These are phyloP conservation scores for Lecanicillium sp. DNA, from an alignment of 2,329 filamentous ascomycete genomes.

Conservation along the genomic window DNA sequence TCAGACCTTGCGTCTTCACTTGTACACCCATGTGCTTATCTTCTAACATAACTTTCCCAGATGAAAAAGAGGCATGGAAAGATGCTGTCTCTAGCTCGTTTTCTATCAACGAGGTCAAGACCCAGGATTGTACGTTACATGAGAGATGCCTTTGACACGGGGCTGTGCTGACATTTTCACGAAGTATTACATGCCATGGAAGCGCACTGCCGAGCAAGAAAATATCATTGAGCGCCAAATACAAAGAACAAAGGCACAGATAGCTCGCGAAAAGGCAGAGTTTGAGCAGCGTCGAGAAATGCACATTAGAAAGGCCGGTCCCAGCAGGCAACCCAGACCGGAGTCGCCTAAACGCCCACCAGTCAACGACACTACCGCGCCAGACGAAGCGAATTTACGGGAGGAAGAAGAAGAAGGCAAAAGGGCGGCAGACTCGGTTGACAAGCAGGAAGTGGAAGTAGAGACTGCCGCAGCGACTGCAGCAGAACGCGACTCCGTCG, in stretches of 20 bases:
- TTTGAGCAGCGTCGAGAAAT: slow-evolving; percentile 46
- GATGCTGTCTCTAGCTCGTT: slow-evolving; percentile 63
- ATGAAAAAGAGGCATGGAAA: slow-evolving; percentile 70
- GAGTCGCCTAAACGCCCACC: slow-evolving; percentile 19
- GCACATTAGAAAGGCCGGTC: slow-evolving; percentile 21
- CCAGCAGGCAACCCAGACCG: slow-evolving; percentile 17
- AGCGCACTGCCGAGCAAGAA: slow-evolving; percentile 61
- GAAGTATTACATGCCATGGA: slow-evolving; percentile 83
- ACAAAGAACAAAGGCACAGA: slow-evolving; percentile 51
- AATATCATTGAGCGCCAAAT: slow-evolving; percentile 64
- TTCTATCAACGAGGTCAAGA: slow-evolving; percentile 61
- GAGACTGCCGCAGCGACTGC: slow-evolving; percentile 26
- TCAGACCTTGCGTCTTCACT: too few relatives aligned
- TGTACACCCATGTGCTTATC: too few relatives aligned
- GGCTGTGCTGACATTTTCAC: neutral
- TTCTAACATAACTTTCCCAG: slow-evolving; percentile 37
- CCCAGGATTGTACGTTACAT: slow-evolving; percentile 62
- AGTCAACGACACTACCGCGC: too few relatives aligned
- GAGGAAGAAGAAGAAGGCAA: neutral
- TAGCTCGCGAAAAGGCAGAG: slow-evolving; percentile 57
- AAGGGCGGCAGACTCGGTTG: neutral
- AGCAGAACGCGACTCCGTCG: too few relatives aligned
- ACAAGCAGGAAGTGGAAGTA: too few relatives aligned
- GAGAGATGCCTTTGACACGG: neutral
- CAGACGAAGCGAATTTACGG: too few relatives aligned